Percentiles rank a stretch among this genome's conserved stretches.
Conservation (phyloP, 164 flowering plant species). For the Akebia trifoliata region DNA sequence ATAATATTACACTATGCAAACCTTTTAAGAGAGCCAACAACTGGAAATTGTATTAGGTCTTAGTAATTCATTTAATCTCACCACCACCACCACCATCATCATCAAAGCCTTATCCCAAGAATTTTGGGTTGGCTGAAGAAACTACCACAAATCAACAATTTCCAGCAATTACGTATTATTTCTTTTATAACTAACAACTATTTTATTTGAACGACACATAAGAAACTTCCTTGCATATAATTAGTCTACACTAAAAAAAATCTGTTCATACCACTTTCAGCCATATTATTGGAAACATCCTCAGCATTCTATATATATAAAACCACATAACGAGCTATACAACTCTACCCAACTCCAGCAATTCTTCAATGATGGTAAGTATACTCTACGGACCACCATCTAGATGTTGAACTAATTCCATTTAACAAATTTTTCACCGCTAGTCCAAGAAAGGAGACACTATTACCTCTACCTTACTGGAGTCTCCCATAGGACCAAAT, state of each 20-base stretch:
- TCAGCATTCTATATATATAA: too few relatives aligned
- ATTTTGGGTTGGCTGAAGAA: too few relatives aligned
- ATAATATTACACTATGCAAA: background rate
- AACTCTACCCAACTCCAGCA: background rate
- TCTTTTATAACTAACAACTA: background rate
- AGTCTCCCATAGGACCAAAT: too few relatives aligned
- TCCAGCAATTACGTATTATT: background rate
- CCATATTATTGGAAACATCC: background rate
- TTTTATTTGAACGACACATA: too few relatives aligned
- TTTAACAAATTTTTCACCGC: background rate
- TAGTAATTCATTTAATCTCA: too few relatives aligned
- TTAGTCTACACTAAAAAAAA: background rate
- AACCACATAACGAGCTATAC: too few relatives aligned
- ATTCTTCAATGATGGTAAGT: background rate
- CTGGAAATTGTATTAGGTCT: too few relatives aligned
- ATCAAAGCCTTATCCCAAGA: too few relatives aligned
- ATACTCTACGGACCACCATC: background rate
- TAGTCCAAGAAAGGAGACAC: too few relatives aligned
- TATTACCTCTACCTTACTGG: too few relatives aligned
- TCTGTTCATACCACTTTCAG: background rate
- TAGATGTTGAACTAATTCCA: background rate
- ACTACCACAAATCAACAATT: too few relatives aligned
- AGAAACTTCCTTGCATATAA: background rate
- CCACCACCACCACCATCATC: too few relatives aligned
- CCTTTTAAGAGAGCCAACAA: background rate